Evolutionary conservation across 2,329 filamentous ascomycete species (phyloP).

Genomic region (Periconia sp.): DNA sequence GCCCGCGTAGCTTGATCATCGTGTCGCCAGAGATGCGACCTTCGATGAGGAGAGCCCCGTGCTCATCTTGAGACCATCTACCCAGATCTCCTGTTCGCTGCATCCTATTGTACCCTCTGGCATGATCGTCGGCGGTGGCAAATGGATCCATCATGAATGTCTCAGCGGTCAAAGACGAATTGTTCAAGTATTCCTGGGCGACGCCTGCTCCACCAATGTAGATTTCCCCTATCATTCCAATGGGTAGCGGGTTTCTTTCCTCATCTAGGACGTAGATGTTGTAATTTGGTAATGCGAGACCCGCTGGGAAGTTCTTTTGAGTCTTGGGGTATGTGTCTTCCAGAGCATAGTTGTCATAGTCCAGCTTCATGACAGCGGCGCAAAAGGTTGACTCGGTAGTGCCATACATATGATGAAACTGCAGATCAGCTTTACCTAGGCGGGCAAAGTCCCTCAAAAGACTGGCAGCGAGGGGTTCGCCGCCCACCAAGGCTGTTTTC

Average conservation of each 20-base stretch:
- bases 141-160: background rate
- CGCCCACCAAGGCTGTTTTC: conserved; percentile 32
- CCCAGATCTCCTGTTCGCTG: conserved; percentile 52
- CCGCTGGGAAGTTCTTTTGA: background rate
- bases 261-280: conserved; percentile 15
- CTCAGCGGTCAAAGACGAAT: conserved; percentile 27
- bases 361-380: background rate
- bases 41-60: conserved; percentile 45
- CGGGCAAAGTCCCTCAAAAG: conserved; percentile 2
- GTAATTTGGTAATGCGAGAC: conserved; percentile 9
- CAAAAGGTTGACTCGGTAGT: conserved; percentile 8
- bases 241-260: conserved; percentile 6
- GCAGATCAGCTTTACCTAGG: background rate
- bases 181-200: conserved; percentile 44
- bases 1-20: conserved; percentile 54
- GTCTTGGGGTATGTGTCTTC: background rate
- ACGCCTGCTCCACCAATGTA: conserved; percentile 49
- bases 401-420: conserved; percentile 9
- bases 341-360: background rate
- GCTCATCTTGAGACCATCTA: too few relatives aligned
- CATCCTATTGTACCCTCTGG: conserved; percentile 15
- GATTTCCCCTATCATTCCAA: conserved; percentile 46
- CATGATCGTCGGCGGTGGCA: background rate
- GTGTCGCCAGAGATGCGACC: conserved; percentile 52
- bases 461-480: conserved; percentile 6